These are phyloP conservation scores for Phlegmacium glaucopus DNA, from an alignment of 768 basidiomycete species.

Conservation along the genomic window DNA sequence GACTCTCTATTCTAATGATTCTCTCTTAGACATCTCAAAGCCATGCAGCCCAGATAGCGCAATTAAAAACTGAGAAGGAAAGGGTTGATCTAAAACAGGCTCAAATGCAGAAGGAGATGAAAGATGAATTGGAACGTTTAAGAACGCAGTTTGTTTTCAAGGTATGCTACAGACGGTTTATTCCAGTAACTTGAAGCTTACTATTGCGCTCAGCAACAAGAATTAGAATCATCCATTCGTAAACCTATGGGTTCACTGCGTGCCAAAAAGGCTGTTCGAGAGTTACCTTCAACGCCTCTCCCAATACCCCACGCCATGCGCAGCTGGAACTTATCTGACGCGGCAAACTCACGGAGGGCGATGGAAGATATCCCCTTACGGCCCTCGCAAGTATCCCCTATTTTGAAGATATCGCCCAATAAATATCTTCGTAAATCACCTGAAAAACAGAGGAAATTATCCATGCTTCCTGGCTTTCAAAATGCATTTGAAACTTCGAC, in stretches of 20 bases:
- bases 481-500: constrained; percentile 47
- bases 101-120: constrained; percentile 57
- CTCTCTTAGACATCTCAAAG: constrained; percentile 48
- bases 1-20: constrained; percentile 5
- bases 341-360: constrained; percentile 23
- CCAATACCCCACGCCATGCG: constrained; percentile 37
- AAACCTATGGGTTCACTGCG: constrained; percentile 46
- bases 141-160: constrained; percentile 70
- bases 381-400: constrained; percentile 27
- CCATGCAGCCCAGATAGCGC: constrained; percentile 54
- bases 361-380: constrained; percentile 36
- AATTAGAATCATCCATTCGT: constrained; percentile 53
- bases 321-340: constrained; percentile 24
- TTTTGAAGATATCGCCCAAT: constrained; percentile 18
- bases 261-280: constrained; percentile 33
- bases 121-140: constrained; percentile 66
- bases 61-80: constrained; percentile 57
- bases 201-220: constrained; percentile 55
- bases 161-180: constrained; percentile 31
- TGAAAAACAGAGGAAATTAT: constrained; percentile 27
- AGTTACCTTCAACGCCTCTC: constrained; percentile 38
- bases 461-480: constrained; percentile 49
- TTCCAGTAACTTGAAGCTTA: constrained; percentile 3
- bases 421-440: constrained; percentile 28
- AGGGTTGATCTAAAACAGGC: constrained; percentile 54